Base-by-base conservation (phyloP, 2,329 filamentous ascomycete genomes). In the Aspergillus intermedius region DNA sequence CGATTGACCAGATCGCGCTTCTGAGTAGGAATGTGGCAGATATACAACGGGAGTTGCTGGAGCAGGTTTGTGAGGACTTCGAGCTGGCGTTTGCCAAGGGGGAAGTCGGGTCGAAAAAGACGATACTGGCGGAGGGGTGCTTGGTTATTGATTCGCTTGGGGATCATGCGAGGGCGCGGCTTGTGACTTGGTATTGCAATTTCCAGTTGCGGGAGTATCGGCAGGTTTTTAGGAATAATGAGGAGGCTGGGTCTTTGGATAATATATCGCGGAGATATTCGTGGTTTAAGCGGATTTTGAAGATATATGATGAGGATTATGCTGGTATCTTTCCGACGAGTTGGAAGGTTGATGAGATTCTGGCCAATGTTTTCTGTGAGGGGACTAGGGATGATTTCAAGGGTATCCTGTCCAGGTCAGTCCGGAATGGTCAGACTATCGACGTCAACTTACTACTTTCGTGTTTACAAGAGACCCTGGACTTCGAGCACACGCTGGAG, bases 51-150 rank as follows among this genome's bases (percentile, higher is more conserved):
- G 91, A 96, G 67, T 73, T 98, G 50, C 74, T 96, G 49, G 93
- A 98, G 73, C 93, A 98, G 70, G 86, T 98, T n/a, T 98, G 93
- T 67, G 93, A 97, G 71, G 93, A 98, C 69, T 98, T 98, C 65
- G 93, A 98, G 74, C 80, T 96, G 50, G 87, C 88, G 0, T 98
- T 97, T 69, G 86, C 91, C 17, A 95, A 91, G 69, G 84, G 83
- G 19, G 91, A 97, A 69, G 83, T 95, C 12, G 75, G 77, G 3
- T 75, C 81, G 49, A 84, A 83, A 56, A 83, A 81, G 56, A 79
- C 77, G 12, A 84, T 85, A 65, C 77, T 98, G 48, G 77, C 86
- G 32, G 93, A 98, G 70, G 90, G 88, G 0, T 97, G 93, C 66
- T 75, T 88, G 54, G 91, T 98, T 34, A 91, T 96, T 80, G 93